Conservation (phyloP, 2,329 filamentous ascomycete species). For the Fusarium duplospermum region DNA sequence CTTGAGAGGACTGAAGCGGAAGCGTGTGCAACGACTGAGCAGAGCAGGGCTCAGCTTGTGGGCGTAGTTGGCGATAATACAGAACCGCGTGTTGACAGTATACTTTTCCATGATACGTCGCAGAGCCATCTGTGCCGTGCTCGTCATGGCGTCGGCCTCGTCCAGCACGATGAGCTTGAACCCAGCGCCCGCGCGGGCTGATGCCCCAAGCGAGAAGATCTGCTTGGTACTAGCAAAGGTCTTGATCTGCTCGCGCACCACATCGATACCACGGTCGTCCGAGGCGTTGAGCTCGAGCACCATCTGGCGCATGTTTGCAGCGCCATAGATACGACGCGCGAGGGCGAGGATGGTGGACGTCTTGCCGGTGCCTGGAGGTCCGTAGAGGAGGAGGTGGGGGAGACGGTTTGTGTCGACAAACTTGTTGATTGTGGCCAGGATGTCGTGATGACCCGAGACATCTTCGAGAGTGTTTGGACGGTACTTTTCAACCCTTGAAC, state of each 20-base stretch:
- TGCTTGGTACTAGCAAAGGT: slow-evolving; percentile 98
- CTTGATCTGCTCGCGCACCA: slow-evolving; percentile 99
- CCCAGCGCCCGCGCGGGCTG: slow-evolving; percentile 68
- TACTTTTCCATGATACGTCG: slow-evolving; percentile 99
- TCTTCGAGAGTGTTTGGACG: slow-evolving; percentile 88
- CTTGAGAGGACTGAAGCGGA: slow-evolving; percentile 94
- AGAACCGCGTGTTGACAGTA: slow-evolving; percentile 96
- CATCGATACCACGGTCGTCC: slow-evolving; percentile 96
- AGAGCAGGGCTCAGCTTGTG: slow-evolving; percentile 96
- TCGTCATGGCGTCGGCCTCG: slow-evolving; percentile 99
- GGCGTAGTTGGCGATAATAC: slow-evolving; percentile 98
- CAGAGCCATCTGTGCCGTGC: slow-evolving; percentile 96
- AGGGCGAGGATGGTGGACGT: slow-evolving; percentile 96
- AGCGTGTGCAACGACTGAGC: slow-evolving; percentile 91
- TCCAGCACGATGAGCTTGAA: slow-evolving; percentile 98
- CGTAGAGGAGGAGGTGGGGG: slow-evolving; percentile 95
- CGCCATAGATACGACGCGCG: slow-evolving; percentile 91
- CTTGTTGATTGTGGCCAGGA: slow-evolving; percentile 96
- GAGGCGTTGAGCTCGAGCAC: slow-evolving; percentile 97
- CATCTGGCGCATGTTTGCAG: slow-evolving; percentile 96
- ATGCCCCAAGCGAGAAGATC: slow-evolving; percentile 80
- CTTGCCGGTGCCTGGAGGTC: slow-evolving; percentile 95
- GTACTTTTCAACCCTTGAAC: slow-evolving; percentile 91
- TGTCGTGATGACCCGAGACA: slow-evolving; percentile 96
- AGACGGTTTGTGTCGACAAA: slow-evolving; percentile 95